Conservation (phyloP, 2,329 filamentous ascomycete species). For the Pestalotiopsis sp. region DNA sequence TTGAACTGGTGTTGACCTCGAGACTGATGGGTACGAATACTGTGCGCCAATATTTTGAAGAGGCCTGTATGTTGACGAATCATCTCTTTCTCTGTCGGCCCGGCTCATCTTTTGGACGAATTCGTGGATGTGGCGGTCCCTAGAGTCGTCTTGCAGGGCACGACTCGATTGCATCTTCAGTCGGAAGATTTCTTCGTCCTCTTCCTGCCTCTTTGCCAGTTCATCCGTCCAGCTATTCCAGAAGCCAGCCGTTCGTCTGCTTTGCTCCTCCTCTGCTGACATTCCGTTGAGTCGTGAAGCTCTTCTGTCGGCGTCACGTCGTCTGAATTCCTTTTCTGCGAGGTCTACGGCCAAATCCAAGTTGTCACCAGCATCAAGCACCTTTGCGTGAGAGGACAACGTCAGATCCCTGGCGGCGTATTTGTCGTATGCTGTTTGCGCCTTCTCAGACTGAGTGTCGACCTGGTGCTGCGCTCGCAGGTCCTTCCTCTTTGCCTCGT, state of each 20-base stretch:
- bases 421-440: conserved; percentile 40
- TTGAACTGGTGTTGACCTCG: conserved; percentile 50
- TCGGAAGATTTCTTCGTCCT: conserved; percentile 48
- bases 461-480: conserved; percentile 20
- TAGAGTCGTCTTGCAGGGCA: conserved; percentile 41
- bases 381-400: conserved; percentile 52
- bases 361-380: conserved; percentile 72
- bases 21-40: conserved; percentile 62
- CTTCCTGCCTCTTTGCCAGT: conserved; percentile 31
- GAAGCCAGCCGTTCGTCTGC: conserved; percentile 48
- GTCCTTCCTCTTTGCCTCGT: conserved; percentile 44
- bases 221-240: conserved; percentile 45
- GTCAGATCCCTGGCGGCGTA: conserved; percentile 64
- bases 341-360: conserved; percentile 77
- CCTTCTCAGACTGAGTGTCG: neutral
- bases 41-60: conserved; percentile 23
- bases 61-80: conserved; percentile 4
- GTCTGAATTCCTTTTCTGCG: conserved; percentile 71
- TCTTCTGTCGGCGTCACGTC: conserved; percentile 65
- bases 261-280: conserved; percentile 58
- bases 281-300: conserved; percentile 61
- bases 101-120: conserved; percentile 19
- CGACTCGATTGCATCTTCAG: conserved; percentile 57
- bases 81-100: conserved; percentile 22
- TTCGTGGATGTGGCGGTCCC: conserved; percentile 28